phyloP scores from a whole-genome alignment of 805 yeast genomes.

The Grigorovia transvaalensis region DNA sequence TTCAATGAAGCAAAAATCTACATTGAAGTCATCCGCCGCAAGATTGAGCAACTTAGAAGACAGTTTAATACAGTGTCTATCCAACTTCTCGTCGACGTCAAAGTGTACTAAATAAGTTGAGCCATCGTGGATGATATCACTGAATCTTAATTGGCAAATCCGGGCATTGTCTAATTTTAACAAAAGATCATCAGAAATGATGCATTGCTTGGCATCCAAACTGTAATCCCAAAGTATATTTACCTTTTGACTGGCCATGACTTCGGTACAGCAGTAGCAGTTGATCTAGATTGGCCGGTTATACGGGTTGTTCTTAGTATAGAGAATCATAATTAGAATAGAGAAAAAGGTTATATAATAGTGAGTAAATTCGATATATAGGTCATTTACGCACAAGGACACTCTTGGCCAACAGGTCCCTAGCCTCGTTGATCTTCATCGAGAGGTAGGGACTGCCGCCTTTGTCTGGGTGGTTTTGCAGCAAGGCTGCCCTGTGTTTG shows the following conservation, averaged over 20 bases:
- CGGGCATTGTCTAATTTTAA: background rate
- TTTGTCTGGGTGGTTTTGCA: constrained; percentile 87
- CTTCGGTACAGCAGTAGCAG: background rate
- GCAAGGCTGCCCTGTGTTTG: constrained; percentile 74
- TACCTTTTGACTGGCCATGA: background rate
- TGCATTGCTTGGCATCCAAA: constrained; percentile 2
- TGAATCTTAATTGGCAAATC: background rate
- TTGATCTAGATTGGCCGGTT: no score
- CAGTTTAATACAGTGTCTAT: background rate
- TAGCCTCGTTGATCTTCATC: constrained; percentile 86
- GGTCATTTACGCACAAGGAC: constrained; percentile 11
- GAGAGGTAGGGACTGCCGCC: constrained; percentile 90
- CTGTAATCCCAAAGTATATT: constrained; percentile 5
- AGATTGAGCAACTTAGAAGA: background rate
- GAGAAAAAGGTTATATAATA: background rate
- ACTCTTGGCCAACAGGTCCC: constrained; percentile 45
- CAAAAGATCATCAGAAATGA: constrained; percentile 5
- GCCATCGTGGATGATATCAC: background rate
- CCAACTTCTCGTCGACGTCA: background rate
- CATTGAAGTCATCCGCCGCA: constrained; percentile 1
- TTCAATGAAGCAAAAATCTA: constrained; percentile 11
- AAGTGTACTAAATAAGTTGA: background rate
- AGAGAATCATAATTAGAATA: background rate
- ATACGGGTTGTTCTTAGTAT: no score
- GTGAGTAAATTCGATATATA: background rate